phyloP scores from a whole-genome alignment of 2,329 filamentous ascomycete species.

The Cadophora sp. region DNA sequence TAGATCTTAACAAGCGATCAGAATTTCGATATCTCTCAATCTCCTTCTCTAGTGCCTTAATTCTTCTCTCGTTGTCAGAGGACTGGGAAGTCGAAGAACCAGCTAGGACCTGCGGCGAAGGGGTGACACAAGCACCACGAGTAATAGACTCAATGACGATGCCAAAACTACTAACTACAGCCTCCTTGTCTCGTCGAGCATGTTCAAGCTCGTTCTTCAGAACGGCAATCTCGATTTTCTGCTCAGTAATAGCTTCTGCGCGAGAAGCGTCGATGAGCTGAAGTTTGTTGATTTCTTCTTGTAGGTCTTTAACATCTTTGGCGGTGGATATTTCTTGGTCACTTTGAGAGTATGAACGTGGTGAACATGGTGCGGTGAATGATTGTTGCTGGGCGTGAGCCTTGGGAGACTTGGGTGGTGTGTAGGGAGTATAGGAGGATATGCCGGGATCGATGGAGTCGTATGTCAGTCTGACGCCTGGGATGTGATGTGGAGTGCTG shows the following conservation, averaged over 20 bases:
- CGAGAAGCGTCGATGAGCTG: conserved; percentile 1
- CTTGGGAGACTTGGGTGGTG: background rate
- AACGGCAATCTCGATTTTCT: conserved; percentile 34
- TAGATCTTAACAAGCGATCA: conserved; percentile 25
- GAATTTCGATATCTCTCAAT: conserved; percentile 33
- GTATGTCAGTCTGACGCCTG: conserved; percentile 6
- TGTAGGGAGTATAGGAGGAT: background rate
- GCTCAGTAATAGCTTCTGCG: conserved; percentile 21
- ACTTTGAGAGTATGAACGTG: background rate
- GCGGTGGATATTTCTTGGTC: background rate
- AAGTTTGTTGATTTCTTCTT: background rate
- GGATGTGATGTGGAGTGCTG: background rate
- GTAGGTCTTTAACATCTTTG: background rate
- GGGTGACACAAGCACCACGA: background rate
- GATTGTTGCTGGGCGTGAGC: background rate
- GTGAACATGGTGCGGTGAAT: background rate
- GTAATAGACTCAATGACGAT: conserved; percentile 28
- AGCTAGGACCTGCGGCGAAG: background rate
- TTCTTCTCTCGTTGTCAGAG: background rate
- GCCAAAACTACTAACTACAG: conserved; percentile 24
- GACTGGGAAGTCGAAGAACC: background rate
- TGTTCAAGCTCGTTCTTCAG: conserved; percentile 37
- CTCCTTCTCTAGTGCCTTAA: conserved; percentile 29
- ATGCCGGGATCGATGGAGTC: background rate
- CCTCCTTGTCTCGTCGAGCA: conserved; percentile 31